Percentiles rank a stretch among this genome's conserved stretches.
phyloP scores from a whole-genome alignment of 768 basidiomycete genomes.

The Suillus bovinus region DNA sequence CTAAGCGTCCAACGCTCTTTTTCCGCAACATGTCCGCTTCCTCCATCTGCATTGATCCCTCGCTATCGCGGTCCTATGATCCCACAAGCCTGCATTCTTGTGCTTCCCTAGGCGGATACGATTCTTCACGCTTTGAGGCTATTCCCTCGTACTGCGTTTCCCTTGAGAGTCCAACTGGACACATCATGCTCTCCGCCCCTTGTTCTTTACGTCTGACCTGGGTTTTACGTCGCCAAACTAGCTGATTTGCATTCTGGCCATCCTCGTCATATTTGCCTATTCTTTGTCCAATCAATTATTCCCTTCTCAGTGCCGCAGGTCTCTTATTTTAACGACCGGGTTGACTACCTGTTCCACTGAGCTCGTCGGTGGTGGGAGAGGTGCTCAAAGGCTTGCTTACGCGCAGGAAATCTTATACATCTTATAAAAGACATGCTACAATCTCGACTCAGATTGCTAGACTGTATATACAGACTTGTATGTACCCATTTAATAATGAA shows the following conservation, averaged over 20 bases:
- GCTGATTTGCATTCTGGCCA: background rate
- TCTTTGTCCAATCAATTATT: too few species aligned
- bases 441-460: slow-evolving; percentile 23
- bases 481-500: slow-evolving; percentile 25
- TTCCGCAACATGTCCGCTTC: too few species aligned
- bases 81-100: background rate
- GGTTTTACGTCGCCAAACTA: background rate
- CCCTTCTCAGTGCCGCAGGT: slow-evolving; percentile 46
- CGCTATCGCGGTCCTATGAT: background rate
- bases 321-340: slow-evolving; percentile 42
- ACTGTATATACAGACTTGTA: slow-evolving; percentile 20
- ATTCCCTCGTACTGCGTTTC: background rate
- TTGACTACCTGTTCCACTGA: slow-evolving; percentile 86
- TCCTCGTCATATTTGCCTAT: too few species aligned
- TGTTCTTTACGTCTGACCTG: background rate
- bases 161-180: background rate
- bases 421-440: too few species aligned
- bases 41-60: background rate
- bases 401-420: too few species aligned
- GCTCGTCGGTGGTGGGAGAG: slow-evolving; percentile 64
- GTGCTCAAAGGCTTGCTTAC: slow-evolving; percentile 88
- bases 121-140: background rate
- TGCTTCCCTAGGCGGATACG: background rate
- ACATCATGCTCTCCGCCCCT: background rate
- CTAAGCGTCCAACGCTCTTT: too few species aligned